Conservation (phyloP, 1,284 basidiomycete genomes). For the Macrocystidia cucumis region DNA sequence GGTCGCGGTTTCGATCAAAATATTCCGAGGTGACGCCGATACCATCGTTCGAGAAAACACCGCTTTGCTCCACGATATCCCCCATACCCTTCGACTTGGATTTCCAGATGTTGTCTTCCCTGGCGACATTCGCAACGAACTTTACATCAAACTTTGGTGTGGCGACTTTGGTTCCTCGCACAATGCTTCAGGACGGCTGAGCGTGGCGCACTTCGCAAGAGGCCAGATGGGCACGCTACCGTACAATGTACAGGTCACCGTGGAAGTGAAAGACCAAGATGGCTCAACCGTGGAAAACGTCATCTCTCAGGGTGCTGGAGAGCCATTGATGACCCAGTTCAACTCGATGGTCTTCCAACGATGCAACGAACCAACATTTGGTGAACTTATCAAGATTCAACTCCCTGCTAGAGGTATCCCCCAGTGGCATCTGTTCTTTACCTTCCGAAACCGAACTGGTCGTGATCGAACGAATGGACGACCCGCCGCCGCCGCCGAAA, state of each 20-base stretch:
- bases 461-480: constrained; percentile 38
- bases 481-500: constrained; percentile 24
- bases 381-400: constrained; percentile 87
- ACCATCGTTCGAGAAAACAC: constrained; percentile 82
- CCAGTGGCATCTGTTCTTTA: constrained; percentile 91
- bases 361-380: constrained; percentile 84
- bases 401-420: constrained; percentile 66
- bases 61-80: constrained; percentile 77
- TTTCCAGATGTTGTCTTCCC: constrained; percentile 97
- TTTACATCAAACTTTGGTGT: constrained; percentile 92
- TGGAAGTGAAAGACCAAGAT: constrained; percentile 78
- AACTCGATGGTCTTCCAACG: constrained; percentile 87
- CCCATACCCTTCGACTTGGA: constrained; percentile 83
- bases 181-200: constrained; percentile 43
- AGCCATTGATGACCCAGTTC: constrained; percentile 74
- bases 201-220: constrained; percentile 54
- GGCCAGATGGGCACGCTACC: constrained; percentile 43
- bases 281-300: constrained; percentile 72
- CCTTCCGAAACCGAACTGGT: constrained; percentile 76
- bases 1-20: constrained; percentile 84
- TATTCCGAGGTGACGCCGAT: constrained; percentile 77
- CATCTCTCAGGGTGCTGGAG: constrained; percentile 82
- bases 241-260: constrained; percentile 83
- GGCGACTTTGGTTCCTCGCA: constrained; percentile 69
- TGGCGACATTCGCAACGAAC: constrained; percentile 86